These are phyloP conservation scores for Mucor velutinosus DNA, from an alignment of 371 early-diverging fungal genomes.

Conservation along the genomic window DNA sequence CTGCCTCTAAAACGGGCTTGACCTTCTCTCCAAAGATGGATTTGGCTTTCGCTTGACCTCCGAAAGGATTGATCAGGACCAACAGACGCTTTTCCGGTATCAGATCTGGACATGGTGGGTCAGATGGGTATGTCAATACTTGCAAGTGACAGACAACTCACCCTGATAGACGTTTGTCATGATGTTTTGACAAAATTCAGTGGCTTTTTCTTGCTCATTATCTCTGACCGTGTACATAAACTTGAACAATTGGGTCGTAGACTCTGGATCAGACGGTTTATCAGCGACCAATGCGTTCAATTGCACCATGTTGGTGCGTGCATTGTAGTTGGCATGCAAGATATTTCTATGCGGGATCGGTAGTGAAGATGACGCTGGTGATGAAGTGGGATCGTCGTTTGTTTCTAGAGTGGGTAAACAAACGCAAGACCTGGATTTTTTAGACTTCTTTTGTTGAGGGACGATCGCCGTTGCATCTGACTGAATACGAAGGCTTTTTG, in stretches of 20 bases:
- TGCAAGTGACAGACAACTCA: background rate
- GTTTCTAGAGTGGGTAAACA: background rate
- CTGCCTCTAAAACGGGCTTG: slow-evolving; percentile 61
- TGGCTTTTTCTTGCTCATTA: slow-evolving; percentile 25
- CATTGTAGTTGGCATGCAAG: slow-evolving; percentile 24
- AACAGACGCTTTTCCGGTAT: slow-evolving; percentile 42
- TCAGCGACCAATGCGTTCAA: slow-evolving; percentile 33
- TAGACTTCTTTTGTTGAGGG: background rate
- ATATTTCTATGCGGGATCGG: slow-evolving; percentile 21
- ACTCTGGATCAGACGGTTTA: slow-evolving; percentile 26
- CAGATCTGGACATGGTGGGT: background rate
- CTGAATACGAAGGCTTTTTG: slow-evolving; percentile 4
- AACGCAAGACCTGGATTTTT: slow-evolving; percentile 5
- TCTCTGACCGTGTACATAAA: slow-evolving; percentile 34
- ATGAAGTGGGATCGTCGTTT: slow-evolving; percentile 12
- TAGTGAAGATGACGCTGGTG: slow-evolving; percentile 25
- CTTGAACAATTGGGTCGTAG: slow-evolving; percentile 25
- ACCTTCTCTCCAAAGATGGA: slow-evolving; percentile 56
- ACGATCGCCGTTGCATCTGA: background rate
- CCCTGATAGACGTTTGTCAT: slow-evolving; percentile 31
- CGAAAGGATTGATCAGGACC: slow-evolving; percentile 75
- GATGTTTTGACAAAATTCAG: slow-evolving; percentile 28
- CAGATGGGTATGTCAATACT: background rate
- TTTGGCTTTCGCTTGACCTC: slow-evolving; percentile 68
- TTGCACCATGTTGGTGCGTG: slow-evolving; percentile 29